Evolutionary conservation across 371 early-diverging fungal species (phyloP), one percentile per base, ranked within the genome.

Genomic region (Circinella umbellata): DNA sequence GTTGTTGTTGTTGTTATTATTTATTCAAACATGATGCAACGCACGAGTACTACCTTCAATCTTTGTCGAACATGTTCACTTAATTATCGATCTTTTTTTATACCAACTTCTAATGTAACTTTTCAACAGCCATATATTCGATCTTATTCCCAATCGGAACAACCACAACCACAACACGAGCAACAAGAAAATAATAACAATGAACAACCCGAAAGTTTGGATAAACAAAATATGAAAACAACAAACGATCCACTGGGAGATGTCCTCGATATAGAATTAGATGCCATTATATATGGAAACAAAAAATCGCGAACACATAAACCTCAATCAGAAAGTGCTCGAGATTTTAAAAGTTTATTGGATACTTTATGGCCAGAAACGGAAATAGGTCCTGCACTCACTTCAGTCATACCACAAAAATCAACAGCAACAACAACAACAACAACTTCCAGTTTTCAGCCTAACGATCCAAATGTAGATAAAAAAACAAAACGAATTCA

Each of bases 401-500:
- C 51, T 14, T 51, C 51, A 13, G 5, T 51, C 42, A 11, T 42
- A 51, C 51, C 51, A 51, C 51, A 8, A 13, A 8, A 4, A n/a
- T 15, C 51, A 51, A 8, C 51, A 7, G 3, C 42, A 11, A 42
- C 51, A 7, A 42, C 42, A 11, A 42, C 42, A 1, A 11, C 42
- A 27, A 27, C 27, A 0, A 1, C 27, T 27, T 27, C 27, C 27
- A 27, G 27, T 42, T 42, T 42, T 42, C 42, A 42, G 3, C 42
- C 42, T 15, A 8, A 6, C 8, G 51, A 51, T n/a, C 51, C 51
- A 8, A 51, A n/a, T 51, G 51, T 14, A 51, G 51, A 8, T 15
- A 64, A 64, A 35, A 64, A 49, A 53, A 53, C 17, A 11, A 27
- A 53, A 18, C 65, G 65, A 7, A 64, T 64, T n/a, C 65, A 64